phyloP scores from a whole-genome alignment of 2,329 filamentous ascomycete genomes.

The Aspergillus niger region DNA sequence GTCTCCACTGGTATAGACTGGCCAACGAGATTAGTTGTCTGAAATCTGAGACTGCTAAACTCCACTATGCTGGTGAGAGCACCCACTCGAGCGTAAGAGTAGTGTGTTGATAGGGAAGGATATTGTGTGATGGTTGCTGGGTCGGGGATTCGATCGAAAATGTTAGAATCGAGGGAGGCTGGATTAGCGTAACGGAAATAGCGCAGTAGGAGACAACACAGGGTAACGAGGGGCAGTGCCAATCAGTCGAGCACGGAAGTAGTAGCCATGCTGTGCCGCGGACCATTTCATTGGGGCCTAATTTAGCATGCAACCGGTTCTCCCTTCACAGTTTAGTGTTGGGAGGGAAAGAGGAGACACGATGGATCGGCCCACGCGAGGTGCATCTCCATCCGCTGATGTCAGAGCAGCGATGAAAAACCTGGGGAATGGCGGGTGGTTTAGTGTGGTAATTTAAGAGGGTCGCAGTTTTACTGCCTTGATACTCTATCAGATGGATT shows the following conservation, averaged over 20 bases:
- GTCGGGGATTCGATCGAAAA: no score
- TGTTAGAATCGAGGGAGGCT: background rate
- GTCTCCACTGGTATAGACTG: background rate
- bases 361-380: slow-evolving; percentile 21
- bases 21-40: background rate
- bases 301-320: background rate
- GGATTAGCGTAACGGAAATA: background rate
- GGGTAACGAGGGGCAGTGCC: background rate
- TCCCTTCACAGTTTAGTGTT: background rate
- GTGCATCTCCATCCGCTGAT: slow-evolving; percentile 12
- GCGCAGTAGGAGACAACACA: background rate
- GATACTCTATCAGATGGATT: background rate
- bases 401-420: background rate
- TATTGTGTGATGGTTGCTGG: no score
- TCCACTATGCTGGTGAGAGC: background rate
- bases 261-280: background rate
- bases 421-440: background rate
- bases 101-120: background rate
- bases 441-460: background rate
- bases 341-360: slow-evolving; percentile 7
- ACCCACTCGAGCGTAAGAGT: background rate
- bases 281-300: slow-evolving; percentile 11
- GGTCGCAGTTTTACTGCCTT: background rate
- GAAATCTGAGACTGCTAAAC: background rate
- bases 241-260: background rate